Base-by-base conservation (phyloP, 1,284 basidiomycete genomes). In the Naganishia liquefaciens region DNA sequence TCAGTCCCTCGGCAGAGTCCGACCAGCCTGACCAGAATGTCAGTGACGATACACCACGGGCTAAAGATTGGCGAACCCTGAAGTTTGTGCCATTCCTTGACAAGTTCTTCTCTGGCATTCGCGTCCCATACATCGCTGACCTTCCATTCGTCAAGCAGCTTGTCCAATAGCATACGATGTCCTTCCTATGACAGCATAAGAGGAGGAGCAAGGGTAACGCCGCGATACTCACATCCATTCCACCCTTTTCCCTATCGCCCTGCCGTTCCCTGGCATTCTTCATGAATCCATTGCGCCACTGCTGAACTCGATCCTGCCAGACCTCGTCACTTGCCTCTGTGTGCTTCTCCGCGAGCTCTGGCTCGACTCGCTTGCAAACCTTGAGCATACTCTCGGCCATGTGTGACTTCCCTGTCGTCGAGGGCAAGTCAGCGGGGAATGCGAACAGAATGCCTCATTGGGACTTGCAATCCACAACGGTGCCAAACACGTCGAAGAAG, bases 401-500 rank as follows among this genome's bases (percentile, higher is more conserved):
- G 49, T 58, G 54, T 39, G 42, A 51, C 52, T 66, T 58, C 68
- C 57, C 60, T 66, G 49, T 27, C 3, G 17, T 43, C 30, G 15
- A 43, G 9, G 27, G 23, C 19, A 37, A 53, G 60, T 64, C 51
- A 50, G 49, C 27, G 25, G 27, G 4, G 9, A 21, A 4, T 15
- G 10, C 13, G 39, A 47, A 33, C 40, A 40, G 55, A 21, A 54
- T 62, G 52, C 64, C 64, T 27, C 43, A 44, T n/a, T 21, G 28
- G 40, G 60, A 27, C 70, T 72, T 66, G 71, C 74, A 76, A 57
- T 77, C 71, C 5, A 71, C 68, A 30, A 73, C 67, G 0, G 76
- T 77, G 11, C 76, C 76, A 40, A 77, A 74, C 15, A 73, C 68
- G 66, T 74, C 72, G 65, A 74, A 73, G 42, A 70, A 68, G 40